These are phyloP conservation scores for Apiotrichum gracile DNA, from an alignment of 1,284 basidiomycete species.

Conservation along the genomic window DNA sequence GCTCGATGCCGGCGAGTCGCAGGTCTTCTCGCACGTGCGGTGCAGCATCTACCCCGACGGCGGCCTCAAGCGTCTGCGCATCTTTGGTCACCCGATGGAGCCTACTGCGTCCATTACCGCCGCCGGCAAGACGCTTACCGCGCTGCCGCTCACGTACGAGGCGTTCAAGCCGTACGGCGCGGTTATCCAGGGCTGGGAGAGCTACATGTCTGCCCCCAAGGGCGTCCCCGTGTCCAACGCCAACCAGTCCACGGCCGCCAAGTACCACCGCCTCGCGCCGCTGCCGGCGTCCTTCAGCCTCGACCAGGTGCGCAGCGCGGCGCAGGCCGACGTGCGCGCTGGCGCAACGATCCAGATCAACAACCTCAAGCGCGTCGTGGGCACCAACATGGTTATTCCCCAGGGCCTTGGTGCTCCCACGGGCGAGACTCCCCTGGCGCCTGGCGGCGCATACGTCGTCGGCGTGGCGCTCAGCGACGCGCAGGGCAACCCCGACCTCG, in stretches of 20 bases:
- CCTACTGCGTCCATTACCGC: neutral
- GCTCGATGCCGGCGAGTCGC: slow-evolving; percentile 58
- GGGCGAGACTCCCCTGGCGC: slow-evolving; percentile 49
- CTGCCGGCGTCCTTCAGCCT: slow-evolving; percentile 47
- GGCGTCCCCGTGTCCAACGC: slow-evolving; percentile 55
- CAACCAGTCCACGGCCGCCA: slow-evolving; percentile 79
- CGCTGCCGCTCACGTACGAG: slow-evolving; percentile 72
- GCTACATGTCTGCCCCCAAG: slow-evolving; percentile 43
- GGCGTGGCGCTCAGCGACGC: slow-evolving; percentile 68
- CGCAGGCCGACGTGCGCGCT: slow-evolving; percentile 46
- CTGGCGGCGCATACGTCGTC: slow-evolving; percentile 58
- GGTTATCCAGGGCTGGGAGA: slow-evolving; percentile 67
- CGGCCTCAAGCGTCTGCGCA: slow-evolving; percentile 83
- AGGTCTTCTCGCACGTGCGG: slow-evolving; percentile 73
- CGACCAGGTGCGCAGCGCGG: slow-evolving; percentile 49
- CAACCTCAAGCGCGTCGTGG: slow-evolving; percentile 46
- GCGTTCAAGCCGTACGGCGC: slow-evolving; percentile 78
- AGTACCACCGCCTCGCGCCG: slow-evolving; percentile 79
- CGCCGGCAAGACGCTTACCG: slow-evolving; percentile 37
- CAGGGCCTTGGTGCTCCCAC: slow-evolving; percentile 57
- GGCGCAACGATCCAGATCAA: slow-evolving; percentile 52
- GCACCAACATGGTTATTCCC: slow-evolving; percentile 73
- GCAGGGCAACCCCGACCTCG: slow-evolving; percentile 69
- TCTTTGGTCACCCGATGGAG: slow-evolving; percentile 60
- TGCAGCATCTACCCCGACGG: slow-evolving; percentile 92